Percentiles rank a stretch among this genome's conserved stretches.
Evolutionary conservation across 306 rosid species (phyloP).

Genomic region (Cicer pinnatifidum): DNA sequence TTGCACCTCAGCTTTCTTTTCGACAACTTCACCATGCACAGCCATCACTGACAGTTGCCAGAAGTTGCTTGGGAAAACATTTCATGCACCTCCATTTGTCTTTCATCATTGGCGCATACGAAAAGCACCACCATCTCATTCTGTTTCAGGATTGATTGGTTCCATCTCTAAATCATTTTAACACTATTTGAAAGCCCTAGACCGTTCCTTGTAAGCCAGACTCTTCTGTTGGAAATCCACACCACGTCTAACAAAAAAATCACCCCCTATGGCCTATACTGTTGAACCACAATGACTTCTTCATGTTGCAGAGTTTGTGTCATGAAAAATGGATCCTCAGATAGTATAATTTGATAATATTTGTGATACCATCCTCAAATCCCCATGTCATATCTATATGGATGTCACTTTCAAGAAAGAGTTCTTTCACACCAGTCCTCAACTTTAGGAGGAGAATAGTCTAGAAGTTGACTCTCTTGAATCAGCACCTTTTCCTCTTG

Average conservation of each 20-base stretch:
- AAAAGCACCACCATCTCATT: neutral
- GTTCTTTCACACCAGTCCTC: neutral
- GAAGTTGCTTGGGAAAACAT: neutral
- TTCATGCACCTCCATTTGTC: neutral
- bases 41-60: conserved; percentile 1
- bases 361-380: neutral
- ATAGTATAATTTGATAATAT: neutral
- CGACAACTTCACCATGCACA: neutral
- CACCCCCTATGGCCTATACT: neutral
- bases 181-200: neutral
- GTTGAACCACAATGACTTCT: neutral
- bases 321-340: neutral
- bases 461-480: conserved; percentile 13
- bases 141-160: neutral
- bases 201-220: neutral
- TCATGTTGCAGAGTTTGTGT: neutral
- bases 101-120: neutral
- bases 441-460: neutral
- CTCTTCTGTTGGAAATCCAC: neutral
- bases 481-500: neutral
- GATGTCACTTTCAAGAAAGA: conserved; percentile 1
- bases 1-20: conserved; percentile 1
- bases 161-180: neutral
- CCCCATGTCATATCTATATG: neutral
- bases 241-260: neutral